Percentiles rank a stretch among this genome's conserved stretches.
Evolutionary conservation across 164 flowering plant species (phyloP).

Genomic region (Akebia trifoliata): DNA sequence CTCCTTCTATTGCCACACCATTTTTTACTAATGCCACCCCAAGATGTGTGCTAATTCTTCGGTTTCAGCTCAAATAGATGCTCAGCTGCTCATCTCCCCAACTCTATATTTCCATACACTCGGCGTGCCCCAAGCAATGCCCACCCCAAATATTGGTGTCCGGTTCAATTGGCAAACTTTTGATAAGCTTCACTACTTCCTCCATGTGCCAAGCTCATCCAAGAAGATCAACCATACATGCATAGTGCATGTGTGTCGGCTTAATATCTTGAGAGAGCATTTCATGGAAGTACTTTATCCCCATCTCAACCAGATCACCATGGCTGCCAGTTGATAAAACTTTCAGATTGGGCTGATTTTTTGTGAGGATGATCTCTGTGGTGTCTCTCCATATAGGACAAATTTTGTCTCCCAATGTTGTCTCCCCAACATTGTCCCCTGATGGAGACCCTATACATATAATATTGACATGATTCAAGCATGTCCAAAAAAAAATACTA

Average conservation of each 20-base stretch:
- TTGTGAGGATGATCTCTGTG: too few species aligned
- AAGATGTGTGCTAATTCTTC: too few species aligned
- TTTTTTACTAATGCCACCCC: too few species aligned
- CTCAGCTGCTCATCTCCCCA: constrained; percentile 10
- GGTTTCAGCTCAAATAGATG: constrained; percentile 8
- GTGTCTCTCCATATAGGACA: too few species aligned
- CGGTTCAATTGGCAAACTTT: constrained; percentile 1
- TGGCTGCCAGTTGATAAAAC: constrained; percentile 47
- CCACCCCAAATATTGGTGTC: constrained; percentile 8
- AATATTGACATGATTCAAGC: too few species aligned
- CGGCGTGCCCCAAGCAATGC: constrained; percentile 10
- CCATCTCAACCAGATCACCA: constrained; percentile 32
- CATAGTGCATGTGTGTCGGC: constrained; percentile 2
- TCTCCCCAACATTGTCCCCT: too few species aligned
- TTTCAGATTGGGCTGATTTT: too few species aligned
- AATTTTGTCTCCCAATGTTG: too few species aligned
- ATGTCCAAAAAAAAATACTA: too few species aligned
- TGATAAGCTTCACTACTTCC: constrained; percentile 5
- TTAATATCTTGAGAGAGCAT: constrained; percentile 5
- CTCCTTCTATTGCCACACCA: too few species aligned
- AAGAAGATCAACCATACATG: constrained; percentile 13
- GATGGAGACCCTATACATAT: too few species aligned
- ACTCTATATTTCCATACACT: neutral
- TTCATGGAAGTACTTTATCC: neutral
- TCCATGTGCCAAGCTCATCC: constrained; percentile 6